Evolutionary conservation across 2,329 filamentous ascomycete species (phyloP).

Genomic region (Gyromitra esculenta): DNA sequence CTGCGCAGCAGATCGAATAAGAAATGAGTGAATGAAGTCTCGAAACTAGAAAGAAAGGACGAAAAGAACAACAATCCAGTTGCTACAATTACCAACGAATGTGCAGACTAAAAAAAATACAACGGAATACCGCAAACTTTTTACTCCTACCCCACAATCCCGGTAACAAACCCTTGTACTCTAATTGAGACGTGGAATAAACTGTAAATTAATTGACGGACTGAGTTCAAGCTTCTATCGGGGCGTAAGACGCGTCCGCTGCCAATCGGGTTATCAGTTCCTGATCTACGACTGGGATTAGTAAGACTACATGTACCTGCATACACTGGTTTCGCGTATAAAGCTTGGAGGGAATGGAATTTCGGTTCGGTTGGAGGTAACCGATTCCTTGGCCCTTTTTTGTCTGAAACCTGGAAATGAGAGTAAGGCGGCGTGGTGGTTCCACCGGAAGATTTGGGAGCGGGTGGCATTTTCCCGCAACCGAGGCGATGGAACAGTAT

Average conservation of each 20-base stretch:
- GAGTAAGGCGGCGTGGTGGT: not conserved
- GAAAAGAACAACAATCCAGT: conserved; percentile 30
- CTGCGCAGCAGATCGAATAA: conserved; percentile 21
- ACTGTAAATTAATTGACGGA: conserved; percentile 7
- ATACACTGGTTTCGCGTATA: not conserved
- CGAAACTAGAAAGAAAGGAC: conserved; percentile 7
- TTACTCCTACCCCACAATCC: not conserved
- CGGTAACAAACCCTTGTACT: not conserved
- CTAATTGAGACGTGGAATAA: not conserved
- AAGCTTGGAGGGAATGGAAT: not conserved
- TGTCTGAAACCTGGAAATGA: not conserved
- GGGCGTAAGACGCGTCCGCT: conserved; percentile 10
- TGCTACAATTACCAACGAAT: conserved; percentile 3
- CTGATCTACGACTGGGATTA: conserved; percentile 8
- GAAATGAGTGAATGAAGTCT: conserved; percentile 13
- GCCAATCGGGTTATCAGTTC: conserved; percentile 4
- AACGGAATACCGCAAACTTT: not conserved
- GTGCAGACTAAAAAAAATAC: not conserved
- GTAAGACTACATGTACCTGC: too few species aligned
- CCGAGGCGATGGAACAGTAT: not conserved
- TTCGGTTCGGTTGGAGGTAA: not conserved
- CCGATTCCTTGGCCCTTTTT: not conserved
- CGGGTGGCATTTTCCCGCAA: not conserved
- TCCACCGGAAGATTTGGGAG: not conserved
- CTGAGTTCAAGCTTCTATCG: not conserved